These are phyloP conservation scores for Fusarium illudens DNA, from an alignment of 2,329 filamentous ascomycete species.

Conservation along the genomic window DNA sequence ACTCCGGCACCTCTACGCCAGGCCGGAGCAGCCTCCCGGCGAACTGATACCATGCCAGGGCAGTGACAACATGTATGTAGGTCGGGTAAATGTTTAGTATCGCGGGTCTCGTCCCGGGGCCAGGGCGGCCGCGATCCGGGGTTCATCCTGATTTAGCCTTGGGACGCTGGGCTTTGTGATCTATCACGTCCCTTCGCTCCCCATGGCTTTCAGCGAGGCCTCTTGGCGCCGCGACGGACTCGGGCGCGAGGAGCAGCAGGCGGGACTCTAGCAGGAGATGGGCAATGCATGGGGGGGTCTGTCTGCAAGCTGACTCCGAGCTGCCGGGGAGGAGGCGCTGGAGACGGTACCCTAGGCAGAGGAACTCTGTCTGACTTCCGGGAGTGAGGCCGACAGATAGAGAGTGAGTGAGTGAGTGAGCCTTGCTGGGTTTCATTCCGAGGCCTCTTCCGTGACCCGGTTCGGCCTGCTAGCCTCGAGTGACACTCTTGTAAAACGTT, in stretches of 20 bases:
- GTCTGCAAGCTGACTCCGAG: not conserved
- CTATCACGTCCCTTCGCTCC: conserved; percentile 18
- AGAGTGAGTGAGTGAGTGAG: conserved; percentile 8
- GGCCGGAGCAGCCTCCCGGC: not conserved
- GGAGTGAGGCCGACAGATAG: not conserved
- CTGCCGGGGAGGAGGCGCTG: not conserved
- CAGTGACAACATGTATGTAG: not conserved
- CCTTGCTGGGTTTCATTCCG: conserved; percentile 8
- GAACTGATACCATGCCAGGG: not conserved
- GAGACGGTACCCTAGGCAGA: no score
- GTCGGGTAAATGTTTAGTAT: not conserved
- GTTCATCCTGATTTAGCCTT: not conserved
- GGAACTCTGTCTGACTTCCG: no score
- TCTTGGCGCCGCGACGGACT: conserved; percentile 25
- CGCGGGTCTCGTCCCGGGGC: not conserved
- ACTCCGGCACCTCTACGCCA: not conserved
- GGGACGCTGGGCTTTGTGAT: conserved; percentile 7
- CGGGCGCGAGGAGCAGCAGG: conserved; percentile 7
- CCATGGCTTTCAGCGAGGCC: conserved; percentile 15
- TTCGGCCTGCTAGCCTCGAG: not conserved
- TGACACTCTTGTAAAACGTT: conserved; percentile 7
- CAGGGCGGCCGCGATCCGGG: not conserved
- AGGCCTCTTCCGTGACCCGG: conserved; percentile 2
- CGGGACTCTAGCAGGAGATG: not conserved
- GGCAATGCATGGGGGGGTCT: not conserved